Base-by-base conservation (phyloP, 2,329 filamentous ascomycete genomes). In the Penicillium sp. region DNA sequence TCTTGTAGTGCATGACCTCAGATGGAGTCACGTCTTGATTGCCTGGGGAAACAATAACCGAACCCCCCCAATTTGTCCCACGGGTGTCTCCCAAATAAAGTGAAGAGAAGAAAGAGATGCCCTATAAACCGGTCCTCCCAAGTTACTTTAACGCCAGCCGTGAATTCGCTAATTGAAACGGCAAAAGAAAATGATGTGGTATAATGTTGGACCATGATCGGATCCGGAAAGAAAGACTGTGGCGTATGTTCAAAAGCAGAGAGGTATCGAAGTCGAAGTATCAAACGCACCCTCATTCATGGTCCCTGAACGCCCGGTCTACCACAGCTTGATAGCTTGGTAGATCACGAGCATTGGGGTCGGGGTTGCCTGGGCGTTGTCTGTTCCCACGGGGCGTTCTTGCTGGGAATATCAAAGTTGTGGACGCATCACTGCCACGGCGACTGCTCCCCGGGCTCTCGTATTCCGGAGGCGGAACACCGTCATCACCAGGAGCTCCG, bases 381-480 rank as follows among this genome's bases (percentile, higher is more conserved):
- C 24, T 21, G 10, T 28, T 10, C 9, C 49, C 42, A n/a, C 18
- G 49, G 2, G 52, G 49, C 42, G 24, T 41, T 3, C 52, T 49
- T 36, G 56, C 29, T 6, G 56, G 57, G 15, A 57, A 54, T 45
- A 61, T 57, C 31, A 61, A 39, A 42, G 76, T 81, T 5, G 23
- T 42, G 21, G 41, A 42, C 28, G 83, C 83, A 41, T 78, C 78
- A 61, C 83, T 85, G 59, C 79, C 82, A 52, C 81, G 76, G 45
- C 79, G 78, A 59, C 80, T 82, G 49, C 75, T 74, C 29, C 77
- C 76, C 3, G 77, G 77, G 47, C 83, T 82, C 8, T 85, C 86
- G 34, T 81, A 78, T 12, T 82, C 79, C 1, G 69, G 70, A 42
- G 72, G 72, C 7, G 69, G 70, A 24, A 62, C 63, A 15, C 62